phyloP scores from a whole-genome alignment of 352 stramenopile genomes.

The Phytopythium sindhum region DNA sequence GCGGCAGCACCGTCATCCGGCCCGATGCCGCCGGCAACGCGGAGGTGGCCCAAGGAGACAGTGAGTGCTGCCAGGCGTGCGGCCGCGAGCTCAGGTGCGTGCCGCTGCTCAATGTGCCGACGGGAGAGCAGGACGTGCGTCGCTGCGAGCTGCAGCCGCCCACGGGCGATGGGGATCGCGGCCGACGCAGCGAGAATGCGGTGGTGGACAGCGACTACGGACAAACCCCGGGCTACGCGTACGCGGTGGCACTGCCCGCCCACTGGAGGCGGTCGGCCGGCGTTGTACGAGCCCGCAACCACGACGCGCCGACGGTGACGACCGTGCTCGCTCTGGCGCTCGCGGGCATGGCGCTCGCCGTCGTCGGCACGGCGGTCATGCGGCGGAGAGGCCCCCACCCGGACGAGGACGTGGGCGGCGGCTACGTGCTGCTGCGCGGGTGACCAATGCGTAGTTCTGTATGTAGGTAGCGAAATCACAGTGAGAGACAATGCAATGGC shows the following conservation, averaged over 20 bases:
- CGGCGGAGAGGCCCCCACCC: not conserved
- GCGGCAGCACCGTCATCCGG: slow-evolving; percentile 30
- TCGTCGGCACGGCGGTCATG: not conserved
- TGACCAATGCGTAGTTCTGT: not conserved
- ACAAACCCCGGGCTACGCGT: not conserved
- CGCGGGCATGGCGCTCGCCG: not conserved
- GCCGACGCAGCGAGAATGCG: not conserved
- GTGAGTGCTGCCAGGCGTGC: slow-evolving; percentile 51
- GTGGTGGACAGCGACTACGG: not conserved
- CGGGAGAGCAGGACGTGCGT: slow-evolving; percentile 42
- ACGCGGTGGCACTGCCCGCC: not conserved
- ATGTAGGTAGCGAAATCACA: too few species aligned
- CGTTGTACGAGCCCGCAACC: not conserved
- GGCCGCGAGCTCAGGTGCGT: slow-evolving; percentile 27
- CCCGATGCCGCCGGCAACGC: slow-evolving; percentile 19
- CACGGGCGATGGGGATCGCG: slow-evolving; percentile 14
- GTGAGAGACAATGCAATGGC: too few species aligned
- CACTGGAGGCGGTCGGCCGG: not conserved
- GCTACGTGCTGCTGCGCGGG: not conserved
- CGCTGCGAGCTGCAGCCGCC: slow-evolving; percentile 37
- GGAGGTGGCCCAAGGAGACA: slow-evolving; percentile 18
- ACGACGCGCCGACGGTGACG: not conserved
- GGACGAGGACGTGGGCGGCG: not conserved
- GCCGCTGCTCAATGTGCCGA: slow-evolving; percentile 39
- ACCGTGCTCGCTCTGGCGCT: not conserved